Evolutionary conservation across 2,329 filamentous ascomycete species (phyloP).

Genomic region (Fonsecaea erecta): DNA sequence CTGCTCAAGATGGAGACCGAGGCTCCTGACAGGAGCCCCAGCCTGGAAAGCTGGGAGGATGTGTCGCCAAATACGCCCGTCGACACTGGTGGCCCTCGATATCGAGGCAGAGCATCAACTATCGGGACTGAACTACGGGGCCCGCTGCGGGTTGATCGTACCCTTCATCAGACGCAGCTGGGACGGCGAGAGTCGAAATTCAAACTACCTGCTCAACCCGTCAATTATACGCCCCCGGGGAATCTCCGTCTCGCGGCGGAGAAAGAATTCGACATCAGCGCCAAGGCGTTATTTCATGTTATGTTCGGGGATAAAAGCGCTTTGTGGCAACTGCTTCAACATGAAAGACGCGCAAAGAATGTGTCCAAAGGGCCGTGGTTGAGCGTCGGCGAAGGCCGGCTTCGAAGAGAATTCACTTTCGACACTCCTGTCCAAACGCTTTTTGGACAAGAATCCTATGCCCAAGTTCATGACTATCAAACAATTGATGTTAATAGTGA

Average conservation of each 20-base stretch:
- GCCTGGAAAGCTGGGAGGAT: conserved; percentile 90
- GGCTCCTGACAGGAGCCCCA: conserved; percentile 66
- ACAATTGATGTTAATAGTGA: conserved; percentile 82
- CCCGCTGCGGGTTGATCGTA: conserved; percentile 66
- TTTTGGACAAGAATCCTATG: conserved; percentile 63
- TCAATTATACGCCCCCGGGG: conserved; percentile 80
- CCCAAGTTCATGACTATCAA: conserved; percentile 78
- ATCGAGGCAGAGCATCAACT: conserved; percentile 34
- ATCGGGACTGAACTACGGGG: conserved; percentile 55
- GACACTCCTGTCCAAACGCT: conserved; percentile 70
- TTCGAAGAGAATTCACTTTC: conserved; percentile 81
- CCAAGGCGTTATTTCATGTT: conserved; percentile 94
- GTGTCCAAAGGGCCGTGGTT: conserved; percentile 88
- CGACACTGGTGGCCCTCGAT: conserved; percentile 60
- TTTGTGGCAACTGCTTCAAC: conserved; percentile 88
- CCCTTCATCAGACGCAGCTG: conserved; percentile 53
- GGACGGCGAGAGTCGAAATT: conserved; percentile 64
- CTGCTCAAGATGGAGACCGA: conserved; percentile 75
- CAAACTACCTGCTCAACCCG: conserved; percentile 78
- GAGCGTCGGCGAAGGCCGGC: conserved; percentile 66
- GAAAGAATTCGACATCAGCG: conserved; percentile 84
- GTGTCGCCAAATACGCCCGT: conserved; percentile 64
- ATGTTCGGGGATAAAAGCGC: conserved; percentile 96
- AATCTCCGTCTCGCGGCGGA: conserved; percentile 78
- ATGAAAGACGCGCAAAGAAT: conserved; percentile 76